Conservation (phyloP, 306 rosid species). For the Acacia confusa region DNA sequence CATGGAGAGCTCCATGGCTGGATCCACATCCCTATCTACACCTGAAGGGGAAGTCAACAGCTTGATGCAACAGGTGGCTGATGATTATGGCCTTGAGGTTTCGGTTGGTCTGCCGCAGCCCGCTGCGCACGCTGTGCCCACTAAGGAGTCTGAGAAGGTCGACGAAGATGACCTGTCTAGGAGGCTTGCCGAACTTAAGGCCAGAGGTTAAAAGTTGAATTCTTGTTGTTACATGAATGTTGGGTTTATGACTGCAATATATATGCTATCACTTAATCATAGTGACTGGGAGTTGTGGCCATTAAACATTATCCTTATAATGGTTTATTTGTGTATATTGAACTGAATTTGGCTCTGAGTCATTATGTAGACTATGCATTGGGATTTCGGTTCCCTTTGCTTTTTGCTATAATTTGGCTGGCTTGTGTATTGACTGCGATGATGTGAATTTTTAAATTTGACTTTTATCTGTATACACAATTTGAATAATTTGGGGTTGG, state of each 20-base stretch:
- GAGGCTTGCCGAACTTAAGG: conserved; percentile 96
- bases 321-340: conserved; percentile 43
- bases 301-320: neutral
- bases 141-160: conserved; percentile 79
- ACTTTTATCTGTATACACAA: neutral
- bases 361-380: conserved; percentile 3
- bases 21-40: conserved; percentile 84
- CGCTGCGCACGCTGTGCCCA: conserved; percentile 81
- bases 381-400: neutral
- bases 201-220: conserved; percentile 61
- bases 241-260: conserved; percentile 14
- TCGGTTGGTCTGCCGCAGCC: conserved; percentile 93
- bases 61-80: conserved; percentile 96
- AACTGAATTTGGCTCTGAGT: conserved; percentile 22
- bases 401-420: neutral
- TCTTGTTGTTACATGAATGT: neutral
- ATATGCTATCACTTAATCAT: neutral
- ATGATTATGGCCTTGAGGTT: conserved; percentile 93
- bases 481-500: neutral
- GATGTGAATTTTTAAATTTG: neutral
- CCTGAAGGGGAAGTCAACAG: conserved; percentile 96
- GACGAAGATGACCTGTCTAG: conserved; percentile 86
- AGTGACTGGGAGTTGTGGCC: neutral
- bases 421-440: neutral
- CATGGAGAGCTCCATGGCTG: conserved; percentile 97